These are phyloP conservation scores for Peronospora farinosa DNA, from an alignment of 352 stramenopile species.

Conservation along the genomic window DNA sequence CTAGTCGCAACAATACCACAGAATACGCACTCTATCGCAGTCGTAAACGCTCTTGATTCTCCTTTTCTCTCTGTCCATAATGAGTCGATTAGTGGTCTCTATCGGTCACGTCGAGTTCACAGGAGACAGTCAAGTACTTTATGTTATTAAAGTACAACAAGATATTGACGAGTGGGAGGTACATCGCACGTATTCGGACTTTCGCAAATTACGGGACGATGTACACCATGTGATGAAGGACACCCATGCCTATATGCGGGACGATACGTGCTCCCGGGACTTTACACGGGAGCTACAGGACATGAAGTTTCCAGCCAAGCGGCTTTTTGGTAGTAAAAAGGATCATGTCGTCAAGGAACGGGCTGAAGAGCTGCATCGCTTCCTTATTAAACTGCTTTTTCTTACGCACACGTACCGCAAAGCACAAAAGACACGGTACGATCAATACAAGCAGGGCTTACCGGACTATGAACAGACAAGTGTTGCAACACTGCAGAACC, in stretches of 20 bases:
- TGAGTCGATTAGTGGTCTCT: conserved; percentile 69
- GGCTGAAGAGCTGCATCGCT: conserved; percentile 64
- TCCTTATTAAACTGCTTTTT: conserved; percentile 65
- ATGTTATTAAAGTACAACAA: conserved; percentile 72
- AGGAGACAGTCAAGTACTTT: conserved; percentile 54
- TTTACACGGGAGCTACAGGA: conserved; percentile 35
- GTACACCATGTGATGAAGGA: conserved; percentile 59
- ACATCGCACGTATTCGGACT: conserved; percentile 62
- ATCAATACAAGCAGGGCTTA: conserved; percentile 36
- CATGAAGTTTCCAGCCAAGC: conserved; percentile 52
- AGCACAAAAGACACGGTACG: conserved; percentile 56
- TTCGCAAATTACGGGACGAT: conserved; percentile 64
- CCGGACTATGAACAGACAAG: conserved; percentile 19
- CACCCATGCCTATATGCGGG: conserved; percentile 35
- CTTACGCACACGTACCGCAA: conserved; percentile 74
- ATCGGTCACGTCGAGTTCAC: conserved; percentile 80
- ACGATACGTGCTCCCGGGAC: conserved; percentile 40
- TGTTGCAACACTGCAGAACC: conserved; percentile 32
- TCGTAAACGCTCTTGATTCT: no score
- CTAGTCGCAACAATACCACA: no score
- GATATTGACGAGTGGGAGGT: conserved; percentile 69
- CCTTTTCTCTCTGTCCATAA: conserved; percentile 11
- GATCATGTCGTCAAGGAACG: conserved; percentile 70
- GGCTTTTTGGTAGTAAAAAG: conserved; percentile 59
- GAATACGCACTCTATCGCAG: no score